A percentile compares a stretch with the other conserved stretches of the same genome.
Conservation (phyloP, 805 yeast species). For the Ascoidea asiatica region DNA sequence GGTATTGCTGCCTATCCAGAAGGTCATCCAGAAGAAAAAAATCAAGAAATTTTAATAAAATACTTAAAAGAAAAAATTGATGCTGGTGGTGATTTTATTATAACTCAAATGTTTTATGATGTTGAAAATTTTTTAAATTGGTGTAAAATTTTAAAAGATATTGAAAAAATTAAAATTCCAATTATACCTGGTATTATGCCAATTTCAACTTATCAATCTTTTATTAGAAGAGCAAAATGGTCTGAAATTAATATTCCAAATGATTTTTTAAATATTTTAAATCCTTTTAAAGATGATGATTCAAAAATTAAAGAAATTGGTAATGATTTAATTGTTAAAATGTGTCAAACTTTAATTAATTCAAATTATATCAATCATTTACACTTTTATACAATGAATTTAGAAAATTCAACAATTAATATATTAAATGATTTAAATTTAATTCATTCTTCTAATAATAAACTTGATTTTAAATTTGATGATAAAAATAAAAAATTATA, state of each 20-base stretch:
- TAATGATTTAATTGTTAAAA: slow-evolving; percentile 63
- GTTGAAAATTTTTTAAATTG: slow-evolving; percentile 73
- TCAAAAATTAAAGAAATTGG: slow-evolving; percentile 77
- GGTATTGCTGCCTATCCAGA: slow-evolving; percentile 98
- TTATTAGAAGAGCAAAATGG: slow-evolving; percentile 91
- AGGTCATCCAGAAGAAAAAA: slow-evolving; percentile 83
- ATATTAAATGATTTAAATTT: slow-evolving; percentile 64
- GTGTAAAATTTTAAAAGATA: slow-evolving; percentile 57
- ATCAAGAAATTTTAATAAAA: slow-evolving; percentile 34
- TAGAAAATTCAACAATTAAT: slow-evolving; percentile 85
- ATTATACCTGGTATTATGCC: slow-evolving; percentile 99
- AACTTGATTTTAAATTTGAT: too few species aligned
- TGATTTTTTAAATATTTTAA: slow-evolving; percentile 53
- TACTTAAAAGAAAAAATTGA: slow-evolving; percentile 81
- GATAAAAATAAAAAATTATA: slow-evolving; percentile 17
- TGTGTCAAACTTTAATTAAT: slow-evolving; percentile 64
- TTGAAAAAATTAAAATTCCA: slow-evolving; percentile 62
- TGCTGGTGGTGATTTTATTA: slow-evolving; percentile 85
- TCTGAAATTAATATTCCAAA: slow-evolving; percentile 74
- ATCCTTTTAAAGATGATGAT: slow-evolving; percentile 84
- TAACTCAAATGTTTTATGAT: slow-evolving; percentile 97
- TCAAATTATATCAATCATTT: slow-evolving; percentile 71
- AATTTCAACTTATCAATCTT: slow-evolving; percentile 86
- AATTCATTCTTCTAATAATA: slow-evolving; percentile 16
- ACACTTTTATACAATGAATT: slow-evolving; percentile 95